phyloP scores from a whole-genome alignment of 805 yeast species.

The Yamadazyma kitorensis region DNA sequence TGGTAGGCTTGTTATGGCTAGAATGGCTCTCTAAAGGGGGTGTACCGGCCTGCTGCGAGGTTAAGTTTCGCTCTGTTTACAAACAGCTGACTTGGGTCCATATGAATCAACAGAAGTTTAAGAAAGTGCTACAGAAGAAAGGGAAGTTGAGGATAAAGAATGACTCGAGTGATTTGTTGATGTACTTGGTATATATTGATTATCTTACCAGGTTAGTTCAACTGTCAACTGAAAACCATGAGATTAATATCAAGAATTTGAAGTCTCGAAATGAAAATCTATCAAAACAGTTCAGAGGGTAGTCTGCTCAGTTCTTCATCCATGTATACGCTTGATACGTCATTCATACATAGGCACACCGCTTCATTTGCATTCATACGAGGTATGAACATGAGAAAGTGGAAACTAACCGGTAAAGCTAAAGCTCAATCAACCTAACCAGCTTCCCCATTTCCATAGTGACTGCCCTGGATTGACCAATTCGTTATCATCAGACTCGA shows the following conservation, averaged over 20 bases:
- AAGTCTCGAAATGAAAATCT: constrained; percentile 4
- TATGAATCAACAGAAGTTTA: constrained; percentile 12
- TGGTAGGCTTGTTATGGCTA: too few species aligned
- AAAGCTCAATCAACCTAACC: too few species aligned
- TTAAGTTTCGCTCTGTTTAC: too few species aligned
- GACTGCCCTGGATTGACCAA: constrained; percentile 3
- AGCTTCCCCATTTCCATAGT: constrained; percentile 8
- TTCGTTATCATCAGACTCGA: constrained; percentile 1
- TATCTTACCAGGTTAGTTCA: constrained; percentile 9
- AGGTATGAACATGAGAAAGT: too few species aligned
- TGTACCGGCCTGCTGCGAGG: too few species aligned
- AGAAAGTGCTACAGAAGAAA: constrained; percentile 9
- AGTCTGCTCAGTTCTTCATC: background rate
- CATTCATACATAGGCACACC: too few species aligned
- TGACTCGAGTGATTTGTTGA: constrained; percentile 12
- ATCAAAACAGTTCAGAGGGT: constrained; percentile 13
- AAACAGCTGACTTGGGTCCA: too few species aligned
- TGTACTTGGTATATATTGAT: constrained; percentile 13
- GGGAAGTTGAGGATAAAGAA: constrained; percentile 10
- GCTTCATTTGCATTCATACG: too few species aligned
- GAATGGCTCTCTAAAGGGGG: too few species aligned
- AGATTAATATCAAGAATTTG: constrained; percentile 4
- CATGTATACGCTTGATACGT: too few species aligned
- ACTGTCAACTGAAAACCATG: constrained; percentile 4
- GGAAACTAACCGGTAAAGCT: too few species aligned